phyloP scores from a whole-genome alignment of 2,329 filamentous ascomycete genomes.

The Drechslerella dactyloides region DNA sequence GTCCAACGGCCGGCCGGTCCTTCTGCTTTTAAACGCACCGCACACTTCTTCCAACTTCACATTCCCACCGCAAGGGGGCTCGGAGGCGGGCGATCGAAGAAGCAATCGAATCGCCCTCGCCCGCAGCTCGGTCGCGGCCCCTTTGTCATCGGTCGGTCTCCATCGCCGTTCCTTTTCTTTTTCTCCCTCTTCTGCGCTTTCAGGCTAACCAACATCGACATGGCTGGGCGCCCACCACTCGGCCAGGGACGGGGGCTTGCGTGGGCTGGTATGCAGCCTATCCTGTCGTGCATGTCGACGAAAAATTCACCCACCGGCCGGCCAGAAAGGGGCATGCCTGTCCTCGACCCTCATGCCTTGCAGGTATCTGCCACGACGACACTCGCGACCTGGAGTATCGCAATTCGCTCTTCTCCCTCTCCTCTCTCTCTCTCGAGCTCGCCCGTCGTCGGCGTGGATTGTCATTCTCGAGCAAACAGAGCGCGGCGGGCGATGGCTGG shows the following conservation, averaged over 20 bases:
- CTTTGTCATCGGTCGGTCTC: conserved; percentile 33
- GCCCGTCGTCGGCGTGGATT: neutral
- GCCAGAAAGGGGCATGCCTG: conserved; percentile 8
- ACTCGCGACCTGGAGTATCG: neutral
- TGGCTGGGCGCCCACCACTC: conserved; percentile 16
- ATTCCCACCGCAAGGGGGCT: too few relatives aligned
- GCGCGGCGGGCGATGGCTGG: neutral
- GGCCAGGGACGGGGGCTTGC: conserved; percentile 28
- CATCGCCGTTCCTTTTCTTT: conserved; percentile 14
- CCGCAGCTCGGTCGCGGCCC: conserved; percentile 16
- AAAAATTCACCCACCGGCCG: conserved; percentile 19
- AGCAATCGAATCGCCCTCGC: too few relatives aligned
- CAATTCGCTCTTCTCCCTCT: conserved; percentile 1
- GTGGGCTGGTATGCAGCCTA: conserved; percentile 28
- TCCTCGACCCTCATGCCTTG: neutral
- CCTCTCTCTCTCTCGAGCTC: too few relatives aligned
- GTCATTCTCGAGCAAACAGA: conserved; percentile 1
- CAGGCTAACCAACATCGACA: conserved; percentile 46
- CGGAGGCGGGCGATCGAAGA: conserved; percentile 24
- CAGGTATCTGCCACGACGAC: neutral
- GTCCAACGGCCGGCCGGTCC: conserved; percentile 45
- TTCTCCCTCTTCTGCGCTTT: conserved; percentile 16
- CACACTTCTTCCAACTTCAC: too few relatives aligned
- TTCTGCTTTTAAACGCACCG: conserved; percentile 48
- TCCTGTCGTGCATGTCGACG: conserved; percentile 36